Evolutionary conservation across 2,329 filamentous ascomycete genomes (phyloP).

Genomic region (Lasiodiplodia gonubiensis): DNA sequence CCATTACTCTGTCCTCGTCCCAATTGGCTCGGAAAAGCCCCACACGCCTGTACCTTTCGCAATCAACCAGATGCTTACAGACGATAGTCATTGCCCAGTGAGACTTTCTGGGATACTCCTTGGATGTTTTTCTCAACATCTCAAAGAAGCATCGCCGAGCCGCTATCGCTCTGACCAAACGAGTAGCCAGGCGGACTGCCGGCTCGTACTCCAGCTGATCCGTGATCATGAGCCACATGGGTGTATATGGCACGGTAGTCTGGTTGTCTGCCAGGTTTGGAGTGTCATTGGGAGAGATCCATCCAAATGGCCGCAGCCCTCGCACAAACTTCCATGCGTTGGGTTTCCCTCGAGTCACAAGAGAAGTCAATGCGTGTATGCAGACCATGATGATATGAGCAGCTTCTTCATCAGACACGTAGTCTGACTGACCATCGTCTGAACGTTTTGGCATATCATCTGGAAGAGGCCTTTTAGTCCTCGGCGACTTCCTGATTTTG

Average conservation of each 20-base stretch:
- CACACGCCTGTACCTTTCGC: constrained; percentile 7
- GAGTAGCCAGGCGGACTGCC: constrained; percentile 56
- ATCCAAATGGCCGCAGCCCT: constrained; percentile 12
- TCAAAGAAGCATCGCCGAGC: constrained; percentile 57
- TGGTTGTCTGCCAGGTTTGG: constrained; percentile 15
- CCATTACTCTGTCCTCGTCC: constrained; percentile 17
- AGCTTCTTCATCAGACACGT: constrained; percentile 40
- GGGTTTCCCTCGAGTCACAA: constrained; percentile 37
- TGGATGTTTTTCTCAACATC: constrained; percentile 45
- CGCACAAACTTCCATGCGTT: constrained; percentile 27
- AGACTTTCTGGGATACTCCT: background rate
- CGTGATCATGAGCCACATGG: constrained; percentile 35
- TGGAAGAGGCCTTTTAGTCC: background rate
- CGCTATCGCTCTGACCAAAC: constrained; percentile 56
- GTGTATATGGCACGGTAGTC: constrained; percentile 15
- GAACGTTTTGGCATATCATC: constrained; percentile 1
- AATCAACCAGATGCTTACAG: constrained; percentile 18
- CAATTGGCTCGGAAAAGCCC: constrained; percentile 15
- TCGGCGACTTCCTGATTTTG: constrained; percentile 19
- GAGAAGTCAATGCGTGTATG: constrained; percentile 47
- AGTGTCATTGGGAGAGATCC: constrained; percentile 19
- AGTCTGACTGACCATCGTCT: background rate
- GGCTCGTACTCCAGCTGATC: constrained; percentile 59
- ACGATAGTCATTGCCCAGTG: constrained; percentile 18
- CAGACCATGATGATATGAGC: constrained; percentile 50